Evolutionary conservation across 495 filamentous ascomycete genomes (phyloP).

Genomic region (Venustampulla echinocandica): DNA sequence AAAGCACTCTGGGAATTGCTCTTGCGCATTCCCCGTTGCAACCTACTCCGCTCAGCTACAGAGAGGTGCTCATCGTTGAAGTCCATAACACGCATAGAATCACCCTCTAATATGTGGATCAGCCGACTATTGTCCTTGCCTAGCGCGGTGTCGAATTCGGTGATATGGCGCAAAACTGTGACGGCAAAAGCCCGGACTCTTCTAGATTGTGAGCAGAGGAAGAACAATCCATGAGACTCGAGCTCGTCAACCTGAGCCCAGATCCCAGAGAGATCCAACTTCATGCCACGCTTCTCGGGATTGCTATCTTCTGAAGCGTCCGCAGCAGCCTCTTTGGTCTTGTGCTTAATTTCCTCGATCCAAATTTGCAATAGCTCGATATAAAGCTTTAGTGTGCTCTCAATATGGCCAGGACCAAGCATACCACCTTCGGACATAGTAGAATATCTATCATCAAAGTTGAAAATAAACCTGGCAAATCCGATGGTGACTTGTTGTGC

Average conservation of each 20-base stretch:
- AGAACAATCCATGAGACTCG: constrained; percentile 96
- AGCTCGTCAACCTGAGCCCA: constrained; percentile 93
- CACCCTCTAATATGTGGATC: constrained; percentile 85
- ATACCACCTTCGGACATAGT: constrained; percentile 98
- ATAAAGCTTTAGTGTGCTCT: constrained; percentile 85
- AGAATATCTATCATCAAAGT: constrained; percentile 91
- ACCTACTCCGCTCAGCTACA: constrained; percentile 81
- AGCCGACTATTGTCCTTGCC: constrained; percentile 64
- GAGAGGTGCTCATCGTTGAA: constrained; percentile 89
- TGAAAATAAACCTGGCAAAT: constrained; percentile 95
- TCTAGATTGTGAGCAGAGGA: constrained; percentile 90
- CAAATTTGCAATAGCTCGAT: constrained; percentile 91
- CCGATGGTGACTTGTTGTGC: constrained; percentile 95
- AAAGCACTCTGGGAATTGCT: constrained; percentile 77
- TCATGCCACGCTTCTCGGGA: constrained; percentile 52
- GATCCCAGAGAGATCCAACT: constrained; percentile 77
- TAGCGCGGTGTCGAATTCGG: constrained; percentile 85
- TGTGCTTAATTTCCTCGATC: constrained; percentile 91
- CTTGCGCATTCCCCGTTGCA: constrained; percentile 83
- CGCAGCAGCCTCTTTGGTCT: constrained; percentile 61
- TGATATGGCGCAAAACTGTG: constrained; percentile 82
- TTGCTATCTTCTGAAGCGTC: constrained; percentile 52
- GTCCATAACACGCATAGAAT: constrained; percentile 79
- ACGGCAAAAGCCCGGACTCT: constrained; percentile 85
- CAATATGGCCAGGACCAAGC: constrained; percentile 90